Conservation (phyloP, 2,329 filamentous ascomycete genomes). For the Penicillium paneum region DNA sequence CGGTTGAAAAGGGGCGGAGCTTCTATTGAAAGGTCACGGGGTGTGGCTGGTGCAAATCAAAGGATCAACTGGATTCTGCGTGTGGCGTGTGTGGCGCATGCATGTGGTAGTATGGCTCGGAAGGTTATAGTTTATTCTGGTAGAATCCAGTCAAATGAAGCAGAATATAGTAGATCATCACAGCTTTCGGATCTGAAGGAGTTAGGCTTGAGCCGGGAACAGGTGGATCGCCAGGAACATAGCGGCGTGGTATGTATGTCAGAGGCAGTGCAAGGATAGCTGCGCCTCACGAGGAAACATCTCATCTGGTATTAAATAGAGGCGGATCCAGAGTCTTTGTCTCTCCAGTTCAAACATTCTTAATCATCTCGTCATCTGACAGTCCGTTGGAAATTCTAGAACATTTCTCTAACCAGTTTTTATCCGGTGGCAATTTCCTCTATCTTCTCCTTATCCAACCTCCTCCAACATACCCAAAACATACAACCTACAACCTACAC, state of each 20-base stretch:
- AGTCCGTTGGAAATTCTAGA: constrained; percentile 2
- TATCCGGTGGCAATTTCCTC: constrained; percentile 21
- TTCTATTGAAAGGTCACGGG: constrained; percentile 1
- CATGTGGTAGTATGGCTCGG: not conserved
- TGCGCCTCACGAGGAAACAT: constrained; percentile 1
- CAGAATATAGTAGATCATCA: not conserved
- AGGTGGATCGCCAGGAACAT: constrained; percentile 14
- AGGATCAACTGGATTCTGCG: not conserved
- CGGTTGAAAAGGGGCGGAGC: constrained; percentile 4
- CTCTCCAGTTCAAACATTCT: not conserved
- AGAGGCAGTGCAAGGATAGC: constrained; percentile 8
- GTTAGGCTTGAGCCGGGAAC: constrained; percentile 1
- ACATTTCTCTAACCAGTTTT: not conserved
- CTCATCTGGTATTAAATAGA: not conserved
- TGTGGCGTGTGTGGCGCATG: constrained; percentile 9
- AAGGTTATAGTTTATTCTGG: not conserved
- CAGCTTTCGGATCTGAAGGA: not conserved
- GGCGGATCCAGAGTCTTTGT: not conserved
- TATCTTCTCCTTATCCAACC: constrained; percentile 15
- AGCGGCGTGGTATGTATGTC: constrained; percentile 2
- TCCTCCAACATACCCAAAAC: not conserved
- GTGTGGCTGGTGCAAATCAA: not conserved
- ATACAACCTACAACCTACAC: constrained; percentile 14
- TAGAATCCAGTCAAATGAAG: not conserved
- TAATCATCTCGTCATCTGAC: not conserved